Conservation (phyloP, 2,329 filamentous ascomycete genomes). For the Ascochyta pisi region DNA sequence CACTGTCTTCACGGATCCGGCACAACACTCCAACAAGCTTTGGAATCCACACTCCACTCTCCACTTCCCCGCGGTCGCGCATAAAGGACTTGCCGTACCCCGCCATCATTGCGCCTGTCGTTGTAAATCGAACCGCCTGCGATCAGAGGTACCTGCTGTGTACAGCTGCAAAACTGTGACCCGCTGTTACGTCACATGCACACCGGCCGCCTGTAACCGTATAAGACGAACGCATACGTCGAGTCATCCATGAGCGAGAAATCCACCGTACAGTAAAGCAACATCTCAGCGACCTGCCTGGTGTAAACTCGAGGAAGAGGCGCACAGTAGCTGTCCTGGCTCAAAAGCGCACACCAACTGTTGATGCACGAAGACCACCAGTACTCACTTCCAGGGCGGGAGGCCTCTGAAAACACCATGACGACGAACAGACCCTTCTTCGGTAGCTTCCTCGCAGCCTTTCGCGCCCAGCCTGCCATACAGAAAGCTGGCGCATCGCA, state of each 20-base stretch:
- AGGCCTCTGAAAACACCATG: slow-evolving; percentile 54
- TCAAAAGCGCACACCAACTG: slow-evolving; percentile 7
- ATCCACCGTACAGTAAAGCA: background rate
- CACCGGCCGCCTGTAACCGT: slow-evolving; percentile 14
- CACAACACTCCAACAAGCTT: slow-evolving; percentile 18
- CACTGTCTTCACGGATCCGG: slow-evolving; percentile 26
- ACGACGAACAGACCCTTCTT: slow-evolving; percentile 71
- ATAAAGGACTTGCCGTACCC: slow-evolving; percentile 20
- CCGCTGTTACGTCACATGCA: slow-evolving; percentile 34
- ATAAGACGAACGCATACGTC: slow-evolving; percentile 8
- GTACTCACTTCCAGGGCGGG: slow-evolving; percentile 26
- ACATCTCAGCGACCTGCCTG: background rate
- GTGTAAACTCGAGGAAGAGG: background rate
- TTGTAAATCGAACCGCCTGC: slow-evolving; percentile 1
- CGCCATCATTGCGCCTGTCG: slow-evolving; percentile 14
- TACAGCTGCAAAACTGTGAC: slow-evolving; percentile 9
- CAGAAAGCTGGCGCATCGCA: slow-evolving; percentile 62
- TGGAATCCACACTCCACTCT: slow-evolving; percentile 18
- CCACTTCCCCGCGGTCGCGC: slow-evolving; percentile 21
- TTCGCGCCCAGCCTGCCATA: slow-evolving; percentile 67
- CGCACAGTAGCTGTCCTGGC: background rate
- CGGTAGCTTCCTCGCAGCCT: slow-evolving; percentile 71
- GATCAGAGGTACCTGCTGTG: background rate
- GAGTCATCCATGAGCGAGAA: background rate
- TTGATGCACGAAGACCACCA: slow-evolving; percentile 42